Evolutionary conservation across 768 basidiomycete species (phyloP), one percentile per base, ranked within the genome.

Genomic region (Russula ochroleuca): DNA sequence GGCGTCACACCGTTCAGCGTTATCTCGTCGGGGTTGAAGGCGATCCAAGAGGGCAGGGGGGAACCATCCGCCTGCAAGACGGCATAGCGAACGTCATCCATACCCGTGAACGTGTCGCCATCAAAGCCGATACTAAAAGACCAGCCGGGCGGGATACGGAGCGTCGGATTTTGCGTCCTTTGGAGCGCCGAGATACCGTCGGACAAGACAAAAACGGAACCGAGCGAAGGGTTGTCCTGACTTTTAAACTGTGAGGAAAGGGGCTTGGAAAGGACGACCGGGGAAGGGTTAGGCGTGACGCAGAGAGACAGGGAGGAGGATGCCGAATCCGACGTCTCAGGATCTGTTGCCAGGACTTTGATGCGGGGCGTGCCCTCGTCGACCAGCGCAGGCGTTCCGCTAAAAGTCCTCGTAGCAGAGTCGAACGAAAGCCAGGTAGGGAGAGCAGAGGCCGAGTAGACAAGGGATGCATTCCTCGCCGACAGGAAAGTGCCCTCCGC

Each of bases 91-190:
- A 90, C 68, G 31, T 75, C 75, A 38, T 80, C 75, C 51, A 73
- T 62, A 35, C 81, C 76, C 2, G 71, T 63, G 73, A 85, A 87
- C 2, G 90, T 94, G 40, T 81, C 76, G 63, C 82, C 78, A 56
- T 85, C 75, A 69, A 97, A 84, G 15, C 94, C 95, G 62, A 98
- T 81, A 69, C 91, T 92, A 76, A 96, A 98, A 0, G 90, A 91
- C 93, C 94, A 96, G 50, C 77, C 74, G 8, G 83, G 83, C 1
- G 92, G 93, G 11, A 96, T 83, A 56, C 93, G 79, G 60, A 97
- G 72, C 54, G 80, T 77, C 59, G 86, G 86, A 54, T 75, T 77
- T 51, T 73, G 69, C 21, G 63, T 25, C 17, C 77, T 78, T 33
- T 72, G 70, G 35, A 92, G 75, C 15, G 85, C 83, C 23, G 89